These are phyloP conservation scores for Ceratocystis colombiana DNA, from an alignment of 2,329 filamentous ascomycete species.

Conservation along the genomic window DNA sequence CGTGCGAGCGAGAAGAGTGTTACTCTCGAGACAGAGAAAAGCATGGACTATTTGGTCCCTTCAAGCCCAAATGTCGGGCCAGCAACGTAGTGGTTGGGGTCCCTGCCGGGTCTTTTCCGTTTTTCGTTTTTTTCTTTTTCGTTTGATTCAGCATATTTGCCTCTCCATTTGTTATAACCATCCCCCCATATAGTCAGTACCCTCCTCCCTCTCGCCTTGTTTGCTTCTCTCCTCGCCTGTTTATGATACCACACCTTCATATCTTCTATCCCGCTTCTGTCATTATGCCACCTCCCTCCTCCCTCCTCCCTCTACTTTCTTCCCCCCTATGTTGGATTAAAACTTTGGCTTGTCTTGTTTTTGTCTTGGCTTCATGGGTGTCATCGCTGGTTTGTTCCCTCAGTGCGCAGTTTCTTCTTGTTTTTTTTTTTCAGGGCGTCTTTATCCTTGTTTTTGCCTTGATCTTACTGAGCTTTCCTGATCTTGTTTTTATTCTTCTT, in stretches of 20 bases:
- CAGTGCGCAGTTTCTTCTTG: background rate
- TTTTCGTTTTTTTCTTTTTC: constrained; percentile 8
- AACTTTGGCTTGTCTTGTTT: background rate
- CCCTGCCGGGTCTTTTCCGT: constrained; percentile 5
- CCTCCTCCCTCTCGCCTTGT: background rate
- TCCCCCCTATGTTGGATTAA: background rate
- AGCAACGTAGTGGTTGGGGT: no score
- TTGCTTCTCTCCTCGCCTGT: constrained; percentile 6
- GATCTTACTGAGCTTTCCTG: no score
- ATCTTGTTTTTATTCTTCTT: no score
- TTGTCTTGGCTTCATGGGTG: background rate
- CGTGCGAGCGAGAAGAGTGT: constrained; percentile 23
- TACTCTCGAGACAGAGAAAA: constrained; percentile 7
- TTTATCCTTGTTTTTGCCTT: background rate
- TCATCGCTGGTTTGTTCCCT: background rate
- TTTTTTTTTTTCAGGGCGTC: background rate
- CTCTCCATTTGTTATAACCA: background rate
- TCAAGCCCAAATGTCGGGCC: no score
- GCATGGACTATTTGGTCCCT: background rate
- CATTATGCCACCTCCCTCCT: background rate
- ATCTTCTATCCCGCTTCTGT: background rate
- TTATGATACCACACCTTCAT: constrained; percentile 7
- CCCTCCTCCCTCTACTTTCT: background rate
- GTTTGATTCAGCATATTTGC: constrained; percentile 13
- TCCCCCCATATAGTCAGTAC: background rate